These are phyloP conservation scores for Laguncularia racemosa DNA, from an alignment of 345 rosid species.

Conservation along the genomic window DNA sequence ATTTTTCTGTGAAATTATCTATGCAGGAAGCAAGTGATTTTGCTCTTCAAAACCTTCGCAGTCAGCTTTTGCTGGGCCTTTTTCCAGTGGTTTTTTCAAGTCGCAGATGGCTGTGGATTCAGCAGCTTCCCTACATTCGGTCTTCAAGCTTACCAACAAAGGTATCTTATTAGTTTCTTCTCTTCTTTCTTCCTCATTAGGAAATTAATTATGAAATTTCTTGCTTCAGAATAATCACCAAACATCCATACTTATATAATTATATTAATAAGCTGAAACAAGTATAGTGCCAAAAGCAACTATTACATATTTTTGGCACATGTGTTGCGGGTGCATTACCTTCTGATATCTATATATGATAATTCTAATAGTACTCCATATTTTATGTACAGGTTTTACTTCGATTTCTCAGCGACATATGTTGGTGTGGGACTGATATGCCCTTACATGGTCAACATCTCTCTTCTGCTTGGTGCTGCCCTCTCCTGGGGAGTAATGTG, in stretches of 20 bases:
- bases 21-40: slow-evolving; percentile 44
- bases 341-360: no score
- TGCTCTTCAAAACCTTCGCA: slow-evolving; percentile 37
- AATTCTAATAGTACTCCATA: neutral
- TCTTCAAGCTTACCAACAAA: slow-evolving; percentile 44
- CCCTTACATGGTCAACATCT: slow-evolving; percentile 75
- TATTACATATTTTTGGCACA: no score
- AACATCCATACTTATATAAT: no score
- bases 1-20: neutral
- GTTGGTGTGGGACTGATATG: slow-evolving; percentile 95
- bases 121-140: slow-evolving; percentile 72
- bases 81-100: slow-evolving; percentile 65
- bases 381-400: slow-evolving; percentile 51
- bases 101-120: slow-evolving; percentile 71
- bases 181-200: no score
- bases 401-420: slow-evolving; percentile 84
- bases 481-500: slow-evolving; percentile 88
- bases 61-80: slow-evolving; percentile 45
- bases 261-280: no score
- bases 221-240: no score
- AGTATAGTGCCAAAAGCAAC: no score
- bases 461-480: slow-evolving; percentile 70
- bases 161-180: slow-evolving; percentile 12
- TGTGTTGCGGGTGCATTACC: no score
- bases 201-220: no score